Evolutionary conservation across 2,329 filamentous ascomycete genomes (phyloP), one percentile per base, ranked within the genome.

Genomic region (Podosphaera fusca): DNA sequence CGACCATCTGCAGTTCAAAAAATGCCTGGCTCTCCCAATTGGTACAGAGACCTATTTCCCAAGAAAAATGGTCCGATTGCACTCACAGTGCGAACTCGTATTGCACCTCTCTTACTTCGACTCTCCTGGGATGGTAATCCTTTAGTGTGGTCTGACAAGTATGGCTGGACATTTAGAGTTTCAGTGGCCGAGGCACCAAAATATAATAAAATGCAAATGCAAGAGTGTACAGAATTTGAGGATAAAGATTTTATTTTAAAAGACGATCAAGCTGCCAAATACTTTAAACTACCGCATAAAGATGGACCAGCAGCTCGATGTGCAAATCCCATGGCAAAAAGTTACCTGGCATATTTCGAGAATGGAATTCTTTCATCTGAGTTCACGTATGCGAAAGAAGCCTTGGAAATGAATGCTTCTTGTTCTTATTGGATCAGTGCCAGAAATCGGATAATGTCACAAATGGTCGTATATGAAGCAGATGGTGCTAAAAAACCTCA

Each of bases 361-460:
- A 85, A 85, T 40, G 90, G 88, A 0, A 86, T 78, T 0, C 72
- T 98, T 2, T 86, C 87, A 0, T 96, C 90, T 0, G 84, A 95
- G 68, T 96, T 84, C 64, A 68, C 81, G 0, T 90, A 95, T 64
- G 92, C 92, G 0, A 96, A 94, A 66, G 88, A 95, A 68, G 92
- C 94, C 0, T 73, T 98, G 49, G 85, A 96, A 64, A 98, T 98
- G 92, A 98, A 98, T 64, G 88, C 92, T 0, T 95, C 88, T 0
- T 98, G 94, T 67, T 96, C 90, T 0, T 98, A 98, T 70, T 98
- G 94, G 92, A 96, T 98, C 64, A 95, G 87, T 65, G 89, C 92
- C 14, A 79, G 92, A 60, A 87, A 95, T 66, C 77, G 92, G 55
- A 98, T 98, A 69, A 90, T 74, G 75, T 85, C 83, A n/a, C 92